Evolutionary conservation across 768 basidiomycete species (phyloP).

Genomic region (Suillus weaverae): DNA sequence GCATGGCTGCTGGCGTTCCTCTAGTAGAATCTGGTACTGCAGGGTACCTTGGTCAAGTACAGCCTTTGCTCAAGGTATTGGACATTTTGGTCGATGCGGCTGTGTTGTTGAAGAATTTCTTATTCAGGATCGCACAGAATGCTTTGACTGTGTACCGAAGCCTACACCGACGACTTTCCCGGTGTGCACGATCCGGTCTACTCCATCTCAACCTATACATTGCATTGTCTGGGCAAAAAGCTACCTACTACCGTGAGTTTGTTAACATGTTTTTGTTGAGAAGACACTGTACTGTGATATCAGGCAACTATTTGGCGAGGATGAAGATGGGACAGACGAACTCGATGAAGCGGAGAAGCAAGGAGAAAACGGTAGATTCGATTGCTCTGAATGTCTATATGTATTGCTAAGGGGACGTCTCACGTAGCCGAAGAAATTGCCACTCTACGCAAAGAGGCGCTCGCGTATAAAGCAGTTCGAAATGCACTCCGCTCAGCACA

Average conservation of each 20-base stretch:
- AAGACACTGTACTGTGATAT: neutral
- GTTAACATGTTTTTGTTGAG: neutral
- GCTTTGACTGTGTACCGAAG: conserved; percentile 95
- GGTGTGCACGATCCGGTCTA: conserved; percentile 96
- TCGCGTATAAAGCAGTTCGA: conserved; percentile 84
- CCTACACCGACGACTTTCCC: conserved; percentile 93
- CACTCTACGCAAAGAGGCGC: conserved; percentile 83
- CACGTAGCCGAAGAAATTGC: conserved; percentile 83
- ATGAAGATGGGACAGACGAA: conserved; percentile 78
- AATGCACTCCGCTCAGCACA: conserved; percentile 53
- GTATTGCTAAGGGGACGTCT: neutral
- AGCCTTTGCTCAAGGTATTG: conserved; percentile 81
- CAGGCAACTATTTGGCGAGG: conserved; percentile 94
- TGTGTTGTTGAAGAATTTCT: neutral
- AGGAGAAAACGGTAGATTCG: conserved; percentile 80
- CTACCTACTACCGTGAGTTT: conserved; percentile 84
- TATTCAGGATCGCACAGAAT: conserved; percentile 80
- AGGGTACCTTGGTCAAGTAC: conserved; percentile 96
- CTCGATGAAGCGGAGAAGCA: conserved; percentile 90
- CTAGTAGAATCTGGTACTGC: conserved; percentile 96
- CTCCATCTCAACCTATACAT: conserved; percentile 95
- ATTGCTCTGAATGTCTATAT: conserved; percentile 15
- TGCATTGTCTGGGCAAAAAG: conserved; percentile 99
- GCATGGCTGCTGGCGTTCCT: conserved; percentile 87
- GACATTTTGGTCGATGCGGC: neutral